phyloP scores from a whole-genome alignment of 2,329 filamentous ascomycete species.

The Paecilomyces variotii region DNA sequence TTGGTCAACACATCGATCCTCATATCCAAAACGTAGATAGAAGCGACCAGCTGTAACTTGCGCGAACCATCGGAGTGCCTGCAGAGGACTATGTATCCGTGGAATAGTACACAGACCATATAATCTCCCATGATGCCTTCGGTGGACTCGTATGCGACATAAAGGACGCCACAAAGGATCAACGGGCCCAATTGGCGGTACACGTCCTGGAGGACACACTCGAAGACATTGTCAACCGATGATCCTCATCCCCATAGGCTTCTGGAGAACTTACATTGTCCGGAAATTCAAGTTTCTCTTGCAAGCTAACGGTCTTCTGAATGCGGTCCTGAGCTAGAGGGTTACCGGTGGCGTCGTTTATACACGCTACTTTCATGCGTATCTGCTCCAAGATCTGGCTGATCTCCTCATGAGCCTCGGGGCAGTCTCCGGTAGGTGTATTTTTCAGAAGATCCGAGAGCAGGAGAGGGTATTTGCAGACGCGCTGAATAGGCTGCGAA shows the following conservation, averaged over 20 bases:
- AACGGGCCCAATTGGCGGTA: conserved; percentile 75
- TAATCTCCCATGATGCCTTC: conserved; percentile 66
- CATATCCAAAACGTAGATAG: conserved; percentile 51
- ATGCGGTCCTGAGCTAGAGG: conserved; percentile 60
- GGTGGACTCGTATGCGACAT: conserved; percentile 71
- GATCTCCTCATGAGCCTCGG: conserved; percentile 71
- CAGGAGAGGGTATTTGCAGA: conserved; percentile 84
- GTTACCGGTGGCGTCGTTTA: conserved; percentile 79
- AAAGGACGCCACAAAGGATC: conserved; percentile 70
- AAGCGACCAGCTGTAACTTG: conserved; percentile 66
- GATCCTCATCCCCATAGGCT: conserved; percentile 1
- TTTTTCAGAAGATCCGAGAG: conserved; percentile 75
- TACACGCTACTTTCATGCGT: conserved; percentile 65
- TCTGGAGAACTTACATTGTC: conserved; percentile 51
- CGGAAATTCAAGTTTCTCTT: conserved; percentile 70
- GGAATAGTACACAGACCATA: conserved; percentile 78
- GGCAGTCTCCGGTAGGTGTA: conserved; percentile 79
- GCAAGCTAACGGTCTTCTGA: conserved; percentile 75
- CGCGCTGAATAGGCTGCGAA: conserved; percentile 73
- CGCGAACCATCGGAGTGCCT: conserved; percentile 56
- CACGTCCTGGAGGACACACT: conserved; percentile 39
- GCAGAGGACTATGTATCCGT: conserved; percentile 69
- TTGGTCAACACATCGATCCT: conserved; percentile 28
- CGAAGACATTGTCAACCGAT: conserved; percentile 28
- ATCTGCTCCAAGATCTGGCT: conserved; percentile 64